Percentiles rank a stretch among this genome's conserved stretches.
These are phyloP conservation scores for Ustilago loliicola DNA, from an alignment of 1,284 basidiomycete genomes.

Conservation along the genomic window DNA sequence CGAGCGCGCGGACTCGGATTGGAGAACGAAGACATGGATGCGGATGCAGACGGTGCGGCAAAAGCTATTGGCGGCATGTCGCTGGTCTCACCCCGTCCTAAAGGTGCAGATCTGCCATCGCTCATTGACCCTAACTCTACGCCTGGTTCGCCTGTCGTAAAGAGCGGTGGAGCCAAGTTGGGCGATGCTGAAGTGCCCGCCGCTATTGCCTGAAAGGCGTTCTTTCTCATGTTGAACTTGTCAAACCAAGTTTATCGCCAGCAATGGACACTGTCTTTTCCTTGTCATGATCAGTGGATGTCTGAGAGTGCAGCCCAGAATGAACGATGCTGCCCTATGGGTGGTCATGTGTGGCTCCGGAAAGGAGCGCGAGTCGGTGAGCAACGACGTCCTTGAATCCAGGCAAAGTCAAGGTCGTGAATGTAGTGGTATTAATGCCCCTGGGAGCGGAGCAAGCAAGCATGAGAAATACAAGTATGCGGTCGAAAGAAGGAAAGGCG, in stretches of 20 bases:
- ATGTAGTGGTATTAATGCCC: conserved; percentile 1
- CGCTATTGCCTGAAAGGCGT: conserved; percentile 26
- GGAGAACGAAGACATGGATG: conserved; percentile 26
- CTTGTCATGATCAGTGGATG: not conserved
- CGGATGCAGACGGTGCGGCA: conserved; percentile 10
- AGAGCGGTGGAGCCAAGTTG: conserved; percentile 10
- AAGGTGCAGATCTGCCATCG: conserved; percentile 11
- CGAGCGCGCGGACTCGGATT: conserved; percentile 38
- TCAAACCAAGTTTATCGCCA: not conserved
- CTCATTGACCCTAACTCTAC: conserved; percentile 39
- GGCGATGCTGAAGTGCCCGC: conserved; percentile 37
- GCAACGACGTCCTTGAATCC: not conserved
- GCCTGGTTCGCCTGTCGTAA: conserved; percentile 30
- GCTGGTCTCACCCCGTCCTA: not conserved
- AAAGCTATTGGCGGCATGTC: conserved; percentile 24
- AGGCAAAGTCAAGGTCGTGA: not conserved
- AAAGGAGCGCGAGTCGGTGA: not conserved
- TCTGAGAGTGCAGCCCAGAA: not conserved
- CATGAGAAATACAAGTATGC: not conserved
- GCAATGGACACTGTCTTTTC: conserved; percentile 5
- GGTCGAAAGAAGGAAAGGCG: not conserved
- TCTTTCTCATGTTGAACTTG: not conserved
- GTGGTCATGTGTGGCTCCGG: not conserved
- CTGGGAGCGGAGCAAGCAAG: not conserved
- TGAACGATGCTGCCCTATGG: not conserved